Evolutionary conservation across 306 rosid genomes (phyloP).

Genomic region (Comarum palustre): DNA sequence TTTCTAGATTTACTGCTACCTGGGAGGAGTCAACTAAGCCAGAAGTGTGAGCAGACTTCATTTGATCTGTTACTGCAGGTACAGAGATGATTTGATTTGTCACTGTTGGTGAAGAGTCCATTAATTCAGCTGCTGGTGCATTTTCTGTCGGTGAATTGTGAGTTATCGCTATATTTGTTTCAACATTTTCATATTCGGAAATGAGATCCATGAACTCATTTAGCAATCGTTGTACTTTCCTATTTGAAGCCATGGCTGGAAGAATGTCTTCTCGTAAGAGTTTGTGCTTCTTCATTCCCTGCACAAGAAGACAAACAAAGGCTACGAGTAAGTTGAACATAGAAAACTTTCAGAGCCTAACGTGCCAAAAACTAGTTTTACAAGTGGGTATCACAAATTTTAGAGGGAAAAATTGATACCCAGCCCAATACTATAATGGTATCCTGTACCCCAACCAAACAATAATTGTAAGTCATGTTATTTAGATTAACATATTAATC

Average conservation of each 20-base stretch:
- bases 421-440: neutral
- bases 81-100: conserved; percentile 25
- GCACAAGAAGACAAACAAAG: conserved; percentile 23
- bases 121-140: conserved; percentile 30
- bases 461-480: neutral
- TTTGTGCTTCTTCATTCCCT: conserved; percentile 94
- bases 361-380: neutral
- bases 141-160: conserved; percentile 27
- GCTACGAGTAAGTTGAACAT: neutral
- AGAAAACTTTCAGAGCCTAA: neutral
- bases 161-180: conserved; percentile 41
- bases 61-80: conserved; percentile 23
- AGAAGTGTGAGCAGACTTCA: conserved; percentile 11
- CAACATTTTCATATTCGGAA: conserved; percentile 62
- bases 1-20: conserved; percentile 20
- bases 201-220: conserved; percentile 91
- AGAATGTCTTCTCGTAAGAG: conserved; percentile 90
- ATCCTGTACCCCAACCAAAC: conserved; percentile 2
- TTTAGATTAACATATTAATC: neutral
- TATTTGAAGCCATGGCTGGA: conserved; percentile 95
- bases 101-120: conserved; percentile 20
- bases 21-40: conserved; percentile 25
- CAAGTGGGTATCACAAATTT: neutral
- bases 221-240: conserved; percentile 92
- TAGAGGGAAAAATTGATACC: neutral